phyloP scores from a whole-genome alignment of 768 basidiomycete genomes.

The Naganishia onofrii region DNA sequence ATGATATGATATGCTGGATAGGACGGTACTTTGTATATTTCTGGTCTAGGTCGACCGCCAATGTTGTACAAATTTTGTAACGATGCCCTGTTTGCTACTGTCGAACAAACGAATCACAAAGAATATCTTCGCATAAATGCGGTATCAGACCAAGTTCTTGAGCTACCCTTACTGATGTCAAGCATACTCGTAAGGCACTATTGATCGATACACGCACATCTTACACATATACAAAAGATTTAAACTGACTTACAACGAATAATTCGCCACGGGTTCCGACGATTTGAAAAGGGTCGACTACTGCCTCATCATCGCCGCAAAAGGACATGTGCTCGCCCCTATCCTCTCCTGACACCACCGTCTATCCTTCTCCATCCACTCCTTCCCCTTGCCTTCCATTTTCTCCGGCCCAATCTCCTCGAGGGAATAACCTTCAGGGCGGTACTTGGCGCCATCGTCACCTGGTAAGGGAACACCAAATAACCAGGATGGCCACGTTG shows the following conservation, averaged over 20 bases:
- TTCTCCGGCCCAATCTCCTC: constrained; percentile 20
- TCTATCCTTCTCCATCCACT: constrained; percentile 28
- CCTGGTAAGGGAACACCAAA: constrained; percentile 17
- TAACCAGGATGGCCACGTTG: not conserved
- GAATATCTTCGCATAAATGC: no score
- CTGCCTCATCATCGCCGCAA: constrained; percentile 18
- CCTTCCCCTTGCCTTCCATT: constrained; percentile 23
- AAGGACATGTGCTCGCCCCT: constrained; percentile 9
- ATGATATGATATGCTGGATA: not conserved
- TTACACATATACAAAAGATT: not conserved
- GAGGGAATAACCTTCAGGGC: constrained; percentile 25
- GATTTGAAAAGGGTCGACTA: not conserved
- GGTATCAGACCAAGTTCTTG: no score
- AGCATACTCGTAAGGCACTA: no score
- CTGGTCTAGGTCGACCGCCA: not conserved
- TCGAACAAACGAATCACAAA: no score
- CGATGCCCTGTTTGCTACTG: no score
- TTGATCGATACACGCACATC: no score
- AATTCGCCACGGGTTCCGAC: not conserved
- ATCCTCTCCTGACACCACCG: not conserved
- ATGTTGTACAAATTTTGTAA: no score
- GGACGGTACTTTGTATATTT: not conserved
- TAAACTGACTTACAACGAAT: not conserved
- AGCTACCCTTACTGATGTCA: no score
- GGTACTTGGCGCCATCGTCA: constrained; percentile 25